These are phyloP conservation scores for Cylindricascospora bacillispora DNA, from an alignment of 1,139 yeast genomes.

Conservation along the genomic window DNA sequence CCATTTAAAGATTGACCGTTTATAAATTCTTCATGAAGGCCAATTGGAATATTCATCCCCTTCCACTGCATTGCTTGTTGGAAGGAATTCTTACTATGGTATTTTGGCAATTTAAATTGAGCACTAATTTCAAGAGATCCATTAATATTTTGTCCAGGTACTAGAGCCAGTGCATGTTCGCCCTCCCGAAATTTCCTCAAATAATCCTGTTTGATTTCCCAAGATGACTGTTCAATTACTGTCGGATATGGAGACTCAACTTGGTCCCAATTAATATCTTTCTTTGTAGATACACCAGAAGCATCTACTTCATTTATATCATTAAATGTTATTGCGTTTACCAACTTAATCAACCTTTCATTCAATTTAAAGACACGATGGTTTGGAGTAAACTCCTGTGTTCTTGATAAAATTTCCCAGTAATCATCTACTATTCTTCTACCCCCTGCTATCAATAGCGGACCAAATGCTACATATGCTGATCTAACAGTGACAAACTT, in stretches of 20 bases:
- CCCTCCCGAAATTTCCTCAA: slow-evolving; percentile 14
- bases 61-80: slow-evolving; percentile 21
- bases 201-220: slow-evolving; percentile 18
- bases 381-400: slow-evolving; percentile 40
- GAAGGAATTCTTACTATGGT: slow-evolving; percentile 25
- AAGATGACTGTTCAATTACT: slow-evolving; percentile 21
- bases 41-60: slow-evolving; percentile 21
- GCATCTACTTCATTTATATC: neutral
- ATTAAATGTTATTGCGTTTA: slow-evolving; percentile 12
- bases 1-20: neutral
- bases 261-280: slow-evolving; percentile 4
- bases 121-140: slow-evolving; percentile 29
- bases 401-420: slow-evolving; percentile 58
- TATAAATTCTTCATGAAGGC: slow-evolving; percentile 5
- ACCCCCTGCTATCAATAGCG: slow-evolving; percentile 49
- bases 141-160: slow-evolving; percentile 30
- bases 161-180: slow-evolving; percentile 17
- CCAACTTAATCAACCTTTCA: slow-evolving; percentile 8
- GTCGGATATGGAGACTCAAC: slow-evolving; percentile 17
- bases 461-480: slow-evolving; percentile 61
- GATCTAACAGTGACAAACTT: slow-evolving; percentile 27
- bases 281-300: slow-evolving; percentile 4
- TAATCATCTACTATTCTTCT: slow-evolving; percentile 61
- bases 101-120: slow-evolving; percentile 27
- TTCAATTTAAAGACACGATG: slow-evolving; percentile 30